Percentiles rank a stretch among this genome's conserved stretches.
Evolutionary conservation across 768 basidiomycete genomes (phyloP).

Genomic region (Inosperma sp.): DNA sequence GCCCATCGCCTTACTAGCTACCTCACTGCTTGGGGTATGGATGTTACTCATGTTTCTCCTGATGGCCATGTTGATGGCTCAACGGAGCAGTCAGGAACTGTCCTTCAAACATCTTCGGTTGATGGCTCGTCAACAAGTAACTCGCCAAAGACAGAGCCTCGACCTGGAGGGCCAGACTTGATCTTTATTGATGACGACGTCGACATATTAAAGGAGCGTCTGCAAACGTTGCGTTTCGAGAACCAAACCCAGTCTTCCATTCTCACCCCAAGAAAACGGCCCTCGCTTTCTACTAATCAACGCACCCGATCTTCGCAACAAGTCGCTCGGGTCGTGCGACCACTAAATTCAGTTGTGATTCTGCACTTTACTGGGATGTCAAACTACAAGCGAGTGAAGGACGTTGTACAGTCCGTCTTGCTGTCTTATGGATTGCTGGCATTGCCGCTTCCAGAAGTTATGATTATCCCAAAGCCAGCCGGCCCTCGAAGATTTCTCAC

Average conservation of each 20-base stretch:
- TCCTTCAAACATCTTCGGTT: conserved; percentile 2
- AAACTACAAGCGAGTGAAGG: conserved; percentile 86
- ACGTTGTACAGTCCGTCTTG: conserved; percentile 70
- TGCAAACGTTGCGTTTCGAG: conserved; percentile 63
- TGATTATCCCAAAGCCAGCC: conserved; percentile 96
- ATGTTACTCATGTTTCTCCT: conserved; percentile 74
- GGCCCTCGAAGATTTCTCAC: conserved; percentile 92
- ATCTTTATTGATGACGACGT: conserved; percentile 94
- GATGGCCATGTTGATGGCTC: conserved; percentile 48
- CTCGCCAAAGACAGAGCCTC: conserved; percentile 15
- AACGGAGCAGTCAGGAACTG: conserved; percentile 15
- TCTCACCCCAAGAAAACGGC: conserved; percentile 50
- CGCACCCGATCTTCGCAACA: conserved; percentile 80
- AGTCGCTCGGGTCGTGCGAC: conserved; percentile 50
- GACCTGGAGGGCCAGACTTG: conserved; percentile 40
- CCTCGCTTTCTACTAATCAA: conserved; percentile 61
- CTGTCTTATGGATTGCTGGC: conserved; percentile 40
- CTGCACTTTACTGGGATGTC: conserved; percentile 89
- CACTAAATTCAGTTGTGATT: conserved; percentile 48
- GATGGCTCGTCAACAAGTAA: neutral
- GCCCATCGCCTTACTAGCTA: conserved; percentile 92
- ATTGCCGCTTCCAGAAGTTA: conserved; percentile 72
- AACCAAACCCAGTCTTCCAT: conserved; percentile 39
- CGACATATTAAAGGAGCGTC: conserved; percentile 65
- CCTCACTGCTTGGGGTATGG: conserved; percentile 92